Percentiles rank a stretch among this genome's conserved stretches.
phyloP scores from a whole-genome alignment of 2,329 filamentous ascomycete genomes.

The Coniella vitis region DNA sequence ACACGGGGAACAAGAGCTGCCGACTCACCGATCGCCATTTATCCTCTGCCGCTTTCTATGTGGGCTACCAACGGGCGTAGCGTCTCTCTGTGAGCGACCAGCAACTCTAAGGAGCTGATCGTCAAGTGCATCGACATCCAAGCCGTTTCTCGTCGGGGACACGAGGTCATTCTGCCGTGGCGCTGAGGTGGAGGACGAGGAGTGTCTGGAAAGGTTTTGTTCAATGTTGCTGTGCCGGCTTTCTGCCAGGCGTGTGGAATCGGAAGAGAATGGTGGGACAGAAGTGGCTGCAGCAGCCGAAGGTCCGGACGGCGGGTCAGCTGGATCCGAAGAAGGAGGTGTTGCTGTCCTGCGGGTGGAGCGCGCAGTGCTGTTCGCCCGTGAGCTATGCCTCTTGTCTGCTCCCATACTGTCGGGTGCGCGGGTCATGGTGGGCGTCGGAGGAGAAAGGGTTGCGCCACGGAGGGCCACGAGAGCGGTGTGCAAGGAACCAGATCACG shows the following conservation, averaged over 20 bases:
- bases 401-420: conserved; percentile 7
- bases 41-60: conserved; percentile 54
- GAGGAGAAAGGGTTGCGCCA: not conserved
- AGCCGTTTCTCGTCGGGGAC: conserved; percentile 26
- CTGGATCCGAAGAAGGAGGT: conserved; percentile 15
- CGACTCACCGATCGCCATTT: conserved; percentile 52
- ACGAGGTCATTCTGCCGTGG: conserved; percentile 28
- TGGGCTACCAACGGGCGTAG: conserved; percentile 47
- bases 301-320: too few species aligned
- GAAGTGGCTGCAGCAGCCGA: too few species aligned
- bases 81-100: conserved; percentile 44
- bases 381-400: conserved; percentile 10
- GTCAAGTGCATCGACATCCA: conserved; percentile 46
- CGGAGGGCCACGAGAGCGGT: not conserved
- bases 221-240: conserved; percentile 35
- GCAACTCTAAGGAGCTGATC: conserved; percentile 45
- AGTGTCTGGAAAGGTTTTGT: conserved; percentile 25
- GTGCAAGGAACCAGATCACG: not conserved
- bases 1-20: too few species aligned
- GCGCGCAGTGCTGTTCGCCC: conserved; percentile 16
- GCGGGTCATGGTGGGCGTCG: conserved; percentile 9
- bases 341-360: conserved; percentile 20
- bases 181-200: conserved; percentile 24
- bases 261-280: conserved; percentile 24
- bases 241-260: conserved; percentile 36